Base-by-base conservation (phyloP, 306 rosid species). In the Morella rubra region DNA sequence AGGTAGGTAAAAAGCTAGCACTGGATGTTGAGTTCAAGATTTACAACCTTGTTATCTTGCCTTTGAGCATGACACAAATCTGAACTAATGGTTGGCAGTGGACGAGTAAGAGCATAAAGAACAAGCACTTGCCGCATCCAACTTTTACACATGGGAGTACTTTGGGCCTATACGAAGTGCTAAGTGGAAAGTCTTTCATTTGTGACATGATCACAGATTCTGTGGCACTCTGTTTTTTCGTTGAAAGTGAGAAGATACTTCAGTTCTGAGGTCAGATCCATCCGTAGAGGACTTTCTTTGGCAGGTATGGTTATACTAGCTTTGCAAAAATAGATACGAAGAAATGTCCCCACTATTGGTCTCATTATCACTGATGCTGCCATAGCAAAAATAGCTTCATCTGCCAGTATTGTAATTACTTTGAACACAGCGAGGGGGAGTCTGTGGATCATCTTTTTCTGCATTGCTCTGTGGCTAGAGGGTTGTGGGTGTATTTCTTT, bases 91-190 rank as follows among this genome's bases (percentile, higher is more conserved):
- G 74, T 82, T 81, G 78, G 69, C 92, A 92, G 97, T 94, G 93
- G 96, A 81, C 72, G 75, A 92, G 96, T 86, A 89, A 75, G 82
- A 85, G 73, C 73, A 73, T 76, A 71, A 74, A 80, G 80, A 88
- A 77, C 90, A 89, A 83, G 75, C 86, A 87, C 78, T 83, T 89
- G 1, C 75, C 90, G 69, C 85, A 85, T 83, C 98, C 96, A 52
- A 88, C 88, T 76, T 90, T 89, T 81, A 80, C 95, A 7, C 97
- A 92, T 77, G 96, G 96, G 73, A 90, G 91, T 82, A 94, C 98
- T 73, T 71, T 92, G 86, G 97, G 98, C 73, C 88, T 94, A 37
- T 94, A 87, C 49, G 98, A 94, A 84, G 93, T 88, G 83, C 90
- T 94, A 68, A 85, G 89, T 0, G 88, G 91, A 85, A 90, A 91